Conservation (phyloP, 768 basidiomycete genomes). For the Rossbeevera mucosa region DNA sequence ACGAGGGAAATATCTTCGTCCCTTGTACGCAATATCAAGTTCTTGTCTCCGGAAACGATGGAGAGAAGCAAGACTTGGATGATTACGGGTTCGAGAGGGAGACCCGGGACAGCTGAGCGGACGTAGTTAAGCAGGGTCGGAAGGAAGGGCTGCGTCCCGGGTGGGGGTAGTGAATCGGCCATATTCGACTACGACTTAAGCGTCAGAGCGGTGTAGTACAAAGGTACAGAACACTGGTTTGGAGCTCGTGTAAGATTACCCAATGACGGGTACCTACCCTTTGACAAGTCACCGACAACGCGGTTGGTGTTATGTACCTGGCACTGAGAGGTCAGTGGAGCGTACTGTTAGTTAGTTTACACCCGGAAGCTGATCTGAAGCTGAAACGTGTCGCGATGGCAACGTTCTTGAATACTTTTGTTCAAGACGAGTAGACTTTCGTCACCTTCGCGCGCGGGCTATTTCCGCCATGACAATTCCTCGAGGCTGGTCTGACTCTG, state of each 20-base stretch:
- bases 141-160: conserved; percentile 47
- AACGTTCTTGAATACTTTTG: background rate
- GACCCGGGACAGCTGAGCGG: conserved; percentile 38
- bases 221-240: conserved; percentile 20
- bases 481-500: conserved; percentile 29
- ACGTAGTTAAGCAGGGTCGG: conserved; percentile 46
- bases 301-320: background rate
- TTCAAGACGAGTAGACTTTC: background rate
- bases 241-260: conserved; percentile 6
- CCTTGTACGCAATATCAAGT: conserved; percentile 59
- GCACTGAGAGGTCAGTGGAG: background rate
- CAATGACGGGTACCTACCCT: background rate
- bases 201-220: background rate
- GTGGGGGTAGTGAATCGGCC: conserved; percentile 28
- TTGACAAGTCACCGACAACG: conserved; percentile 4
- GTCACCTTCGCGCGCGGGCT: conserved; percentile 12
- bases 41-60: conserved; percentile 55
- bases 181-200: conserved; percentile 7
- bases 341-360: too few species aligned
- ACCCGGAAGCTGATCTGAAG: too few species aligned
- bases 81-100: conserved; percentile 59
- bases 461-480: conserved; percentile 27
- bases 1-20: conserved; percentile 63
- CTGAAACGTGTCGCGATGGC: background rate
- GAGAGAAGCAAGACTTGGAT: conserved; percentile 64